Percentiles rank a stretch among this genome's conserved stretches.
These are phyloP conservation scores for Gossypium stocksii DNA, from an alignment of 345 rosid species.

Conservation along the genomic window DNA sequence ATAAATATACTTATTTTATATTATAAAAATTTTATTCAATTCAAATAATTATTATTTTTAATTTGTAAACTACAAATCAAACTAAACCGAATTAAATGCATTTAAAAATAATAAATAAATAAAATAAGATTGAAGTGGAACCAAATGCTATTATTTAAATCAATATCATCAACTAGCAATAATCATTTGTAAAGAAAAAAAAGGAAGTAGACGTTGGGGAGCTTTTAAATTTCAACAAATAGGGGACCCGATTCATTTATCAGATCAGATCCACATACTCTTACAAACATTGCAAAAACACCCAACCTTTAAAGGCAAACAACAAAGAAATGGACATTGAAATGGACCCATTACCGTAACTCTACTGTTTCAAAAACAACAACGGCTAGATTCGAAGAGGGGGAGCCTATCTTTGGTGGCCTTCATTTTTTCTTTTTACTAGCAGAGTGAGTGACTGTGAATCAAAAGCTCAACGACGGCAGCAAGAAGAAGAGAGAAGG, in stretches of 20 bases:
- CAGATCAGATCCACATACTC: neutral
- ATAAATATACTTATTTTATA: no score
- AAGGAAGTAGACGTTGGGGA: neutral
- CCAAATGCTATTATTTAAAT: no score
- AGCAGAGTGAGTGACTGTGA: neutral
- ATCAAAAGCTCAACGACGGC: neutral
- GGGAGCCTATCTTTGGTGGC: neutral
- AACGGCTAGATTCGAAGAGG: neutral
- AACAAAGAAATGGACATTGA: neutral
- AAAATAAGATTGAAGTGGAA: no score
- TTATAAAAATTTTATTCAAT: no score
- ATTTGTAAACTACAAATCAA: no score
- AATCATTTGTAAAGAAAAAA: neutral
- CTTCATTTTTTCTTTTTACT: neutral
- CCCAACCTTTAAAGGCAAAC: neutral
- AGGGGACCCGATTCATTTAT: neutral
- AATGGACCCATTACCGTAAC: neutral
- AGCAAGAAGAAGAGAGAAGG: neutral
- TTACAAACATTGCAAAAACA: neutral
- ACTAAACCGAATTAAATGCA: no score
- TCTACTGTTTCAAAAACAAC: neutral
- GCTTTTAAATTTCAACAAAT: neutral
- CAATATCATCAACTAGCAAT: neutral
- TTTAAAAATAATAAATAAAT: no score
- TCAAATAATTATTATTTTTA: no score